These are phyloP conservation scores for Botrytis fabae DNA, from an alignment of 2,329 filamentous ascomycete genomes.

Conservation along the genomic window DNA sequence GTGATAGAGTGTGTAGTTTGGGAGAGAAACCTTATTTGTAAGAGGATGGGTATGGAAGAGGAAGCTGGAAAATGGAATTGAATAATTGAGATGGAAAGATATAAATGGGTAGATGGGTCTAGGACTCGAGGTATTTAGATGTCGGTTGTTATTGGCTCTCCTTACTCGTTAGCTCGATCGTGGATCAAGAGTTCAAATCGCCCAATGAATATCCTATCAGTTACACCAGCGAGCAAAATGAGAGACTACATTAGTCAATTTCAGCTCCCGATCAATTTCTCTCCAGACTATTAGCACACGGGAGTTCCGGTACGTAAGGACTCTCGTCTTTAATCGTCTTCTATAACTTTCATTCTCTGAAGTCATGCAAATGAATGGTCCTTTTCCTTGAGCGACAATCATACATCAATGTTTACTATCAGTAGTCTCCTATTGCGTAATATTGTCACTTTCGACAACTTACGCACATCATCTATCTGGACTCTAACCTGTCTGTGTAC, in stretches of 20 bases:
- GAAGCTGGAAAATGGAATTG: accelerated
- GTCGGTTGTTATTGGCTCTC: not conserved
- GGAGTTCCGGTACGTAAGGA: not conserved
- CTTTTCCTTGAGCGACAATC: accelerated
- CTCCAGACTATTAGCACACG: not conserved
- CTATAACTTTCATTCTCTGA: not conserved
- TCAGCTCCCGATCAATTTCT: not conserved
- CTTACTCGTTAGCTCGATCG: not conserved
- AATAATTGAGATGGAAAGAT: not conserved
- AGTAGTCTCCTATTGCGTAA: not conserved
- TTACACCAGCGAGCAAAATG: not conserved
- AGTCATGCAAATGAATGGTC: not conserved
- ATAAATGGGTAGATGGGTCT: not conserved
- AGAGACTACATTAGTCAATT: too few relatives aligned
- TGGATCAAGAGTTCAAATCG: not conserved
- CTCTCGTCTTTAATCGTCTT: not conserved
- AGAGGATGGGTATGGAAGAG: not conserved
- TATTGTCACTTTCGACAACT: not conserved
- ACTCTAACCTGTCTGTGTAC: too few relatives aligned
- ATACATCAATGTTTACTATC: not conserved
- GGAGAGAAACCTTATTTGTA: slow-evolving; percentile 6
- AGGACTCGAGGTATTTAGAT: not conserved
- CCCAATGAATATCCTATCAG: not conserved
- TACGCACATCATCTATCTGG: not conserved
- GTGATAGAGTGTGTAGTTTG: slow-evolving; percentile 14